Evolutionary conservation across 805 yeast genomes (phyloP), one percentile per base, ranked within the genome.

Genomic region (Starmerella bombi): DNA sequence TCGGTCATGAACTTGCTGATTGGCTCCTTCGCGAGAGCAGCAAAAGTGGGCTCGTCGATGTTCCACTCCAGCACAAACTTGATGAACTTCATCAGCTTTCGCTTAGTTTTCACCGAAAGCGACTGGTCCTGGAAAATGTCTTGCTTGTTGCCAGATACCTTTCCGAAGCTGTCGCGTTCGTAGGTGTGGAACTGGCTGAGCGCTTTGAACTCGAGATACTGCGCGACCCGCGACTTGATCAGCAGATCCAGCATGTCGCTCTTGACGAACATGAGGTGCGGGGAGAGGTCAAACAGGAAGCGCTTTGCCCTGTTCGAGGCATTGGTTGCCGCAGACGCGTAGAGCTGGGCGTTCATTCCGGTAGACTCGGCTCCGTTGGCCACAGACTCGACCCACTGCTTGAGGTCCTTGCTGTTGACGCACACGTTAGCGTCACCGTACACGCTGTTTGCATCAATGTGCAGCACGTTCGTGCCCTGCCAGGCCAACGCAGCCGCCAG

Each of bases 391-490:
- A 81, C 83, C 96, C 96, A 88, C 34, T 72, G 67, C 55, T 77
- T 77, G 46, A 85, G 60, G 60, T 91, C 94, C 50, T 84, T 94
- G 36, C 85, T 72, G 17, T 93, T 80, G 38, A 91, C 62, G 3
- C 94, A 81, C 5, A 96, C 85, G 37, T 78, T 70, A 27, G 79
- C 70, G 58, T 86, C 97, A 17, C 98, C 98, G 54, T 91, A 91
- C 57, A 82, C 78, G 22, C 74, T 69, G 55, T 85, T 80, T 32
- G 75, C 66, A 59, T 91, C 98, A 23, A 91, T 74, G 56, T 91
- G 98, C 33, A 91, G 64, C 7, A 91, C 96, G 49, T 71, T 75
- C n/a, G 91, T 75, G n/a, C 98, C 98, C 53, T 84, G 94, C 97
- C 98, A 91, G 10, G 96, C 80, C 35, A 91, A 67, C 0, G 96